A percentile compares a stretch with the other conserved stretches of the same genome.
Conservation (phyloP, 106 monocot genomes). For the Posidonia australis region DNA sequence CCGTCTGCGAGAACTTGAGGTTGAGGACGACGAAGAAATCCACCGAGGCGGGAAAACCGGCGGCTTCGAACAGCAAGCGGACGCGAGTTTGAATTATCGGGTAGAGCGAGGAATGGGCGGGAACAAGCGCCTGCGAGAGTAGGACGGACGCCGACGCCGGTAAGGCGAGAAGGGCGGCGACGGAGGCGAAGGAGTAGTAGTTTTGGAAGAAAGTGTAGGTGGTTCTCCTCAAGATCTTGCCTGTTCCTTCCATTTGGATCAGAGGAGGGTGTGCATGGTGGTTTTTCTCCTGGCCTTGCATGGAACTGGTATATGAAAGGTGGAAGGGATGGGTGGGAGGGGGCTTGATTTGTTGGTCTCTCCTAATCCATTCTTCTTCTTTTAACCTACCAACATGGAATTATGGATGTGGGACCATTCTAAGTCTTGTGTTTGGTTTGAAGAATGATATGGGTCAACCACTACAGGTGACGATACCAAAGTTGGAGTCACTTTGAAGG, state of each 20-base stretch:
- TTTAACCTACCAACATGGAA: no score
- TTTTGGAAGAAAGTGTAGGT: slow-evolving; percentile 42
- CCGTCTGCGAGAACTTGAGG: slow-evolving; percentile 54
- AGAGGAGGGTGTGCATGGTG: no score
- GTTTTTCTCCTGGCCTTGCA: no score
- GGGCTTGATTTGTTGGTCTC: no score
- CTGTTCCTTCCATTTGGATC: slow-evolving; percentile 28
- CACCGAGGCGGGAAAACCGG: slow-evolving; percentile 43
- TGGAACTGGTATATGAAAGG: no score
- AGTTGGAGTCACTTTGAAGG: no score
- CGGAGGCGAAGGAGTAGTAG: slow-evolving; percentile 48
- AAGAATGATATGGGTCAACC: no score
- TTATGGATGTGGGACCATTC: no score
- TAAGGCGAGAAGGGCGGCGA: slow-evolving; percentile 37
- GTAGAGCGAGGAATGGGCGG: slow-evolving; percentile 22
- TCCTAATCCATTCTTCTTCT: no score
- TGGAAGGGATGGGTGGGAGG: no score
- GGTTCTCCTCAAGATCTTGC: slow-evolving; percentile 45
- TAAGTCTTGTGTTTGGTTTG: no score
- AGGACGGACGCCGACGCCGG: slow-evolving; percentile 49
- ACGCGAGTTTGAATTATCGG: slow-evolving; percentile 29
- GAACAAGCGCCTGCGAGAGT: slow-evolving; percentile 29
- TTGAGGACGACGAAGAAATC: slow-evolving; percentile 38
- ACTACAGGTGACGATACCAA: no score
- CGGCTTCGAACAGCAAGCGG: slow-evolving; percentile 38